Evolutionary conservation across 2,329 filamentous ascomycete genomes (phyloP).

Genomic region (Ophiostoma ulmi): DNA sequence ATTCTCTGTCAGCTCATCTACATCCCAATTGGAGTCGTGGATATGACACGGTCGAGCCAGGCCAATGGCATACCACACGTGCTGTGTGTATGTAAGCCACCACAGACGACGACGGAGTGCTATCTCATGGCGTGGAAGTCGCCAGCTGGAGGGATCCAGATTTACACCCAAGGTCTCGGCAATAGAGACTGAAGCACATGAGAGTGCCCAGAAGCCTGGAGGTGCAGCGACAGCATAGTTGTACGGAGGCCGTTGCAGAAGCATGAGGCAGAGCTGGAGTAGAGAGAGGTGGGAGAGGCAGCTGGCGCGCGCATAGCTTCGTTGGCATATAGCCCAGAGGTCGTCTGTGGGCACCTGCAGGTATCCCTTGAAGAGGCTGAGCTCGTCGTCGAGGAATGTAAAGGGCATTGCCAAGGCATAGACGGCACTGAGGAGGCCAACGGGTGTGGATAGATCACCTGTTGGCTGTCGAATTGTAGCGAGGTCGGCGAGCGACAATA

Average conservation of each 20-base stretch:
- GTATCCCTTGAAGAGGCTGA: constrained; percentile 30
- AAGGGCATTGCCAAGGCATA: constrained; percentile 31
- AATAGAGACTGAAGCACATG: constrained; percentile 29
- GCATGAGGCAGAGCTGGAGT: constrained; percentile 29
- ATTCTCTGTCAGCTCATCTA: constrained; percentile 23
- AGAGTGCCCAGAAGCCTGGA: constrained; percentile 28
- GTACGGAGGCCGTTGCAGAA: constrained; percentile 29
- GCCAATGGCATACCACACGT: constrained; percentile 29
- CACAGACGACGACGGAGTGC: constrained; percentile 30
- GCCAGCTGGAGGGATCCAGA: constrained; percentile 28
- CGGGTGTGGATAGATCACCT: constrained; percentile 19
- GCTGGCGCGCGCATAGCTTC: constrained; percentile 28
- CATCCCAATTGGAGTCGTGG: constrained; percentile 29
- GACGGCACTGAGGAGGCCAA: constrained; percentile 29
- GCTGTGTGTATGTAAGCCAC: constrained; percentile 30
- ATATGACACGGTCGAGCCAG: constrained; percentile 28
- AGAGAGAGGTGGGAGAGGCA: constrained; percentile 28
- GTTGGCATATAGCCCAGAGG: constrained; percentile 30
- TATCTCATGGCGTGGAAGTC: constrained; percentile 29
- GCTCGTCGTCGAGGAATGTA: constrained; percentile 31
- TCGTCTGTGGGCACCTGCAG: constrained; percentile 29
- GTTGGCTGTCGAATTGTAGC: not conserved
- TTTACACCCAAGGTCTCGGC: constrained; percentile 30
- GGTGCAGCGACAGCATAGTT: constrained; percentile 30
- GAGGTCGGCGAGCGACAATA: not conserved